phyloP scores from a whole-genome alignment of 805 yeast genomes.

The Hanseniaspora occidentalis region DNA sequence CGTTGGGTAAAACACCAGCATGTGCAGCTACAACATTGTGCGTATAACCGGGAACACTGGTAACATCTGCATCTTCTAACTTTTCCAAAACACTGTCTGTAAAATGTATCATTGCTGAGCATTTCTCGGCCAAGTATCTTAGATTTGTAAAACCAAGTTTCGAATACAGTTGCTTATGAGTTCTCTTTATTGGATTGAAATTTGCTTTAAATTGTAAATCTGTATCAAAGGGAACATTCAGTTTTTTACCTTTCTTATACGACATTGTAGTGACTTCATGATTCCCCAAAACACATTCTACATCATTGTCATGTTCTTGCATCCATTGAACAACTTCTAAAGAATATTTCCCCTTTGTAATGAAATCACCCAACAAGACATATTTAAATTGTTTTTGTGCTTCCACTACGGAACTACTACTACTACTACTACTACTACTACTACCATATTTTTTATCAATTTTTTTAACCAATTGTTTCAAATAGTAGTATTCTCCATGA shows the following conservation, averaged over 20 bases:
- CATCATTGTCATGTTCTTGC: conserved; percentile 31
- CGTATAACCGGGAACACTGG: conserved; percentile 8
- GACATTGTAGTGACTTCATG: conserved; percentile 68
- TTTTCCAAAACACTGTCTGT: not conserved
- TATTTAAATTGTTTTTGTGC: no score
- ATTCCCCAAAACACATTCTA: conserved; percentile 76
- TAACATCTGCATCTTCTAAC: no score
- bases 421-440: conserved; percentile 32
- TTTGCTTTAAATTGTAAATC: conserved; percentile 5
- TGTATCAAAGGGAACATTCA: conserved; percentile 10
- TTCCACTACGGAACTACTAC: no score
- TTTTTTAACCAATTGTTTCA: conserved; percentile 30
- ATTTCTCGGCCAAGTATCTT: conserved; percentile 9
- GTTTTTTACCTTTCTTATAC: conserved; percentile 31
- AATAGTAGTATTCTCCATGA: conserved; percentile 61
- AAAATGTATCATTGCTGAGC: not conserved
- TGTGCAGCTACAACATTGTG: conserved; percentile 47
- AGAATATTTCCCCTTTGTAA: conserved; percentile 75
- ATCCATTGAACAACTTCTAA: conserved; percentile 55
- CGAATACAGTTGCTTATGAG: conserved; percentile 9
- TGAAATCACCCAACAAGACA: conserved; percentile 71
- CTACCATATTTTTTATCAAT: not conserved
- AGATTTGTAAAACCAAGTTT: conserved; percentile 7
- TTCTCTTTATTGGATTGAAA: conserved; percentile 1
- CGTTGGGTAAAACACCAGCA: conserved; percentile 69